Evolutionary conservation across 108 stramenopile genomes (phyloP), one percentile per base, ranked within the genome.

Genomic region (Nitzschia sp.): DNA sequence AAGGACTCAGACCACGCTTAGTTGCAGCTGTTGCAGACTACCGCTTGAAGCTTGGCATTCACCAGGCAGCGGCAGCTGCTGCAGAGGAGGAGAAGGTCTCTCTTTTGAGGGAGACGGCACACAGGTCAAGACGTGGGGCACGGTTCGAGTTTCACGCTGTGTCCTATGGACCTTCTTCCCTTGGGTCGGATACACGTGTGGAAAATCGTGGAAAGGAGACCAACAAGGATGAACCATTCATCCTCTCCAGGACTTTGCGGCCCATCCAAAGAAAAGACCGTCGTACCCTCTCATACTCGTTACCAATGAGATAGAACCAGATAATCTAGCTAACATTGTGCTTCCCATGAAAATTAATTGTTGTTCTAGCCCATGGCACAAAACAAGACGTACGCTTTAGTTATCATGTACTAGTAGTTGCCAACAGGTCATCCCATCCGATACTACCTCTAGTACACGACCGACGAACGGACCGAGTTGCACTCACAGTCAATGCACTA

Each of bases 1-100:
- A 93, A 80, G 92, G 92, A 15, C 65, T 93, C 9, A 75, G 92
- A 21, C 88, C 83, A 42, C 80, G 85, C 56, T 59, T 93, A 17
- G 85, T 90, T 21, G 82, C 88, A 46, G 86, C 92, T n/a, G 81
- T 93, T 17, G 77, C 87, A 39, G 89, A 93, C 70, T 90, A 90
- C 39, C 83, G 89, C 10, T 62, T 85, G 57, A 90, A 89, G 54
- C 60, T 93, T 21, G 73, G 82, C 57, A 82, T 93, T 41, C 87
- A 90, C 50, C 77, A 90, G 60, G 74, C 73, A 10, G 81, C 81
- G 34, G 29, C 74, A 17, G 60, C 77, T 10, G 74, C 83, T 8
- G 66, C 78, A 10, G 42, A 62, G 3, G 80, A 83, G 17, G 92
- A 93, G 50, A 83, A 82, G 53, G 50, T 84, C 10, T 42, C 64